A percentile compares a stretch with the other conserved stretches of the same genome.
Conservation (phyloP, 2,329 filamentous ascomycete species). For the Xylariaceae sp. region DNA sequence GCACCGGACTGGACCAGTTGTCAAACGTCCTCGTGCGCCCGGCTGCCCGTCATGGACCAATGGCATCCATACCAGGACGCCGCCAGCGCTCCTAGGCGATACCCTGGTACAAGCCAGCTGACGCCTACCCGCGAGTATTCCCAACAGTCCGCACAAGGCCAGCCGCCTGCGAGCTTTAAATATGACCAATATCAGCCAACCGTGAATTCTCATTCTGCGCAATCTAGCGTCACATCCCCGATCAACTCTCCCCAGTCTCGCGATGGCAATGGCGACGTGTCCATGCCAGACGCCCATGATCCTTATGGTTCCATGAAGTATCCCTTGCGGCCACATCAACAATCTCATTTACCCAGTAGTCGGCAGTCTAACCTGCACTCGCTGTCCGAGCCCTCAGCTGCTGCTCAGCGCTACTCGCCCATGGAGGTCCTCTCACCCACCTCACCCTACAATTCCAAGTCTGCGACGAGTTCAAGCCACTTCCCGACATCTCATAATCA, state of each 20-base stretch:
- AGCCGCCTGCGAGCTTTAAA: constrained; percentile 56
- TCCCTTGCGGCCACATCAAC: constrained; percentile 70
- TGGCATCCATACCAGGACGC: constrained; percentile 66
- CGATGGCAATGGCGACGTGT: constrained; percentile 69
- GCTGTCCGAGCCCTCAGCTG: constrained; percentile 69
- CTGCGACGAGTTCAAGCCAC: constrained; percentile 51
- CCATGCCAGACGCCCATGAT: constrained; percentile 83
- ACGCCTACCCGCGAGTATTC: constrained; percentile 29
- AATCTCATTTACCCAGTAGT: constrained; percentile 59
- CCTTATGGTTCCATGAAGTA: constrained; percentile 84
- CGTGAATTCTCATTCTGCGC: constrained; percentile 32
- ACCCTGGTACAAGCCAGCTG: constrained; percentile 35
- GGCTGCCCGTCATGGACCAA: constrained; percentile 47
- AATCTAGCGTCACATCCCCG: constrained; percentile 35
- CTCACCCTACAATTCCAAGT: constrained; percentile 66
- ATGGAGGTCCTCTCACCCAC: constrained; percentile 85
- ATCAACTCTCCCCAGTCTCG: constrained; percentile 52
- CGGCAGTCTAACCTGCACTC: constrained; percentile 62
- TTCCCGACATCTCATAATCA: constrained; percentile 47
- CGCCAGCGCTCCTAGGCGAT: constrained; percentile 57
- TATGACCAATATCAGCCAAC: constrained; percentile 61
- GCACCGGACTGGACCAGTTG: constrained; percentile 8
- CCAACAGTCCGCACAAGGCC: constrained; percentile 26
- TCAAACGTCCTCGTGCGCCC: constrained; percentile 13
- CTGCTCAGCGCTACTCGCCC: constrained; percentile 88